Conservation (phyloP, 2,329 filamentous ascomycete species). For the Calycina herbarum region DNA sequence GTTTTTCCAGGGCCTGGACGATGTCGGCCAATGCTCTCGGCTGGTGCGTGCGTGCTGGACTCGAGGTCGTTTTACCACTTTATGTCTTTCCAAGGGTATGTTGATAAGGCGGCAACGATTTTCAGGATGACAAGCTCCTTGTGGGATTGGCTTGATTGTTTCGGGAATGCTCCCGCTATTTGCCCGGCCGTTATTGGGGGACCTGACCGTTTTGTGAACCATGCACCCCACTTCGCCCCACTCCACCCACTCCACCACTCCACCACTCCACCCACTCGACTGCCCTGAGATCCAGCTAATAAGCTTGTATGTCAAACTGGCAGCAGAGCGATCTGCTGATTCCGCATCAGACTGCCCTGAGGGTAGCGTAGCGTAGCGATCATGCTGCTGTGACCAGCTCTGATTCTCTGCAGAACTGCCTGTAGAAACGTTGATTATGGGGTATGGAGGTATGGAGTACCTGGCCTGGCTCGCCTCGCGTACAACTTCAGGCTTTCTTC, state of each 20-base stretch:
- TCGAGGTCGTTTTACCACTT: too few relatives aligned
- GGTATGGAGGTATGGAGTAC: not conserved
- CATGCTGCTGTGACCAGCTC: not conserved
- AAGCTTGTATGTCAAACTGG: not conserved
- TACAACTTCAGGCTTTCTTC: not conserved
- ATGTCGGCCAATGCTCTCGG: slow-evolving; percentile 2
- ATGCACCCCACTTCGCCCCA: not conserved
- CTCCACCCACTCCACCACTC: too few relatives aligned
- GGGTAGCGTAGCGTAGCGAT: slow-evolving; percentile 4
- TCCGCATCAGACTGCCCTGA: not conserved
- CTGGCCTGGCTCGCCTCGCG: slow-evolving; percentile 1
- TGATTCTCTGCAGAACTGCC: not conserved
- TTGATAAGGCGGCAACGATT: not conserved
- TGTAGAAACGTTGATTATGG: not conserved
- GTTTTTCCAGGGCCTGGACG: not conserved
- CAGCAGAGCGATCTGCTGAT: not conserved
- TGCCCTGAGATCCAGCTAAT: not conserved
- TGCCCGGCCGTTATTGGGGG: not conserved
- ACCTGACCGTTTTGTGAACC: not conserved
- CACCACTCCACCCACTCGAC: too few relatives aligned
- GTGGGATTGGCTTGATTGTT: slow-evolving; percentile 2
- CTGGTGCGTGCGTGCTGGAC: not conserved
- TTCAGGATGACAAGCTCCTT: not conserved
- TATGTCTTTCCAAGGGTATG: too few relatives aligned
- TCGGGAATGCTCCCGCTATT: not conserved